Evolutionary conservation across 176 grass and related monocot species (phyloP).

Genomic region (Cenchrus fungigraminus): DNA sequence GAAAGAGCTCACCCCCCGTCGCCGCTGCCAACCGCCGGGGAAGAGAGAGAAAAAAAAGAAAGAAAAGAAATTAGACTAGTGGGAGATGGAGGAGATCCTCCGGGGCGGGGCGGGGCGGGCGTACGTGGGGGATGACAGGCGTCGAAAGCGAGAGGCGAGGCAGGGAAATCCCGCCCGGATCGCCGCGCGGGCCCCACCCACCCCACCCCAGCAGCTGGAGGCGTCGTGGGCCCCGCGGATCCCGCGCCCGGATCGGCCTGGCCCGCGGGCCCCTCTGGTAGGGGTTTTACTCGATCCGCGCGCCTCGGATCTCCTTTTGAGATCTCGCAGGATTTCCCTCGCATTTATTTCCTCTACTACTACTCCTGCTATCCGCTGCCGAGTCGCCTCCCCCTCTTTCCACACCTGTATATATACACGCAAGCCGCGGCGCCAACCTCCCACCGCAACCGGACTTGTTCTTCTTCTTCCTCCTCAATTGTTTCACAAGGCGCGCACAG

Average conservation of each 20-base stretch:
- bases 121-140: conserved; percentile 17
- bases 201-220: too few relatives aligned
- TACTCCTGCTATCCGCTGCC: neutral
- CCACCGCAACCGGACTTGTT: neutral
- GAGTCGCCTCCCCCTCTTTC: neutral
- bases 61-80: neutral
- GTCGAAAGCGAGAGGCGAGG: conserved; percentile 41
- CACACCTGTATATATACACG: conserved; percentile 34
- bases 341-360: neutral
- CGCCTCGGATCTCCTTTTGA: conserved; percentile 47
- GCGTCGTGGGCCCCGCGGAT: conserved; percentile 39
- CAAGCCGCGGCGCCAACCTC: neutral
- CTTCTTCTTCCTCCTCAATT: neutral
- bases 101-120: neutral
- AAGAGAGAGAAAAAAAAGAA: neutral
- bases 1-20: too few relatives aligned
- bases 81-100: neutral
- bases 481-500: neutral
- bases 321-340: conserved; percentile 56
- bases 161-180: conserved; percentile 62
- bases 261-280: neutral
- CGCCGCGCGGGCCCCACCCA: conserved; percentile 35
- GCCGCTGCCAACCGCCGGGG: neutral
- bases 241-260: conserved; percentile 37
- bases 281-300: conserved; percentile 22